Conservation (phyloP, 2,329 filamentous ascomycete species). For the Fusarium xyrophilum region DNA sequence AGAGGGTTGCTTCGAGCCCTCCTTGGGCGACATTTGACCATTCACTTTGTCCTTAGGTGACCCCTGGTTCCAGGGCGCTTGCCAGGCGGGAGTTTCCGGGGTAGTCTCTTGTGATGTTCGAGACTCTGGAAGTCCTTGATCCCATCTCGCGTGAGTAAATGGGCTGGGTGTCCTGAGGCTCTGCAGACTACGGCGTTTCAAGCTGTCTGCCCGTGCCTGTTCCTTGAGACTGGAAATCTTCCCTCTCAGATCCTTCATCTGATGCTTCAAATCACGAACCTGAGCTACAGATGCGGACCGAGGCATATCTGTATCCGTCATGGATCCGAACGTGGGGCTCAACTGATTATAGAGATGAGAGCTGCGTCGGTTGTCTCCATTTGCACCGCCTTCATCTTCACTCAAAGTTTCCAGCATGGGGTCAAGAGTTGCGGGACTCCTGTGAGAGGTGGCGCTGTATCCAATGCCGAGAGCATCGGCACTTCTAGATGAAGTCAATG, state of each 20-base stretch:
- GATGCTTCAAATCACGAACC: conserved; percentile 76
- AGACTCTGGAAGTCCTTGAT: conserved; percentile 40
- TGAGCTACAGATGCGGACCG: conserved; percentile 76
- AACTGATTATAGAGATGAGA: conserved; percentile 46
- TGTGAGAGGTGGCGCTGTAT: conserved; percentile 44
- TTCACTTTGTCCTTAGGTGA: conserved; percentile 20
- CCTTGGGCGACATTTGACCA: background rate
- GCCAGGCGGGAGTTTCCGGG: conserved; percentile 30
- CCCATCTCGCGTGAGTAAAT: conserved; percentile 70
- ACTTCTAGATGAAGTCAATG: conserved; percentile 53
- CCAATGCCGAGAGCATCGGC: conserved; percentile 50
- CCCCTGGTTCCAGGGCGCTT: conserved; percentile 23
- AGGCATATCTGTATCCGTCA: conserved; percentile 58
- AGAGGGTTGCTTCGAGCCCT: conserved; percentile 1
- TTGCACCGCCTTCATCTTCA: conserved; percentile 56
- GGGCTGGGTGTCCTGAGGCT: conserved; percentile 78
- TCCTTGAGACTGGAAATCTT: conserved; percentile 83
- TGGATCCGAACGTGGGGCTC: conserved; percentile 55
- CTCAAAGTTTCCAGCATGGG: conserved; percentile 59
- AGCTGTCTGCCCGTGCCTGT: conserved; percentile 77
- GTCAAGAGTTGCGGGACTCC: conserved; percentile 52
- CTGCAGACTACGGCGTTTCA: conserved; percentile 78
- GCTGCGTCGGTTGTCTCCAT: conserved; percentile 32
- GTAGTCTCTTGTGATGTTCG: conserved; percentile 28
- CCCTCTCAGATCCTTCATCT: conserved; percentile 84